Conservation (phyloP, 495 filamentous ascomycete species). For the Geopyxis carbonaria region DNA sequence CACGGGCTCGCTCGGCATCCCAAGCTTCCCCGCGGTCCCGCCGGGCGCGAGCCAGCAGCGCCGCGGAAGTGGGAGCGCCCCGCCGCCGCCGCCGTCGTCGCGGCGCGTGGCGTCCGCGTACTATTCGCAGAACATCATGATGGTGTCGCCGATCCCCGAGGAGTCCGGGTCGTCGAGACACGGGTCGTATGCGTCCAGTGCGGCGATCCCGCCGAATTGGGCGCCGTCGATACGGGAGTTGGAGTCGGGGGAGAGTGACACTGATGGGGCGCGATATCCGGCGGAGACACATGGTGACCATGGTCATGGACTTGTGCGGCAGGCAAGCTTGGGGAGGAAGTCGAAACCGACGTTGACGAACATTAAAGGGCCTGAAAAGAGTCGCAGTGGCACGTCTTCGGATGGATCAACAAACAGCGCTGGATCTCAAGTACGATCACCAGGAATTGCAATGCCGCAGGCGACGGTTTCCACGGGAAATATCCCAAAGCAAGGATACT, state of each 20-base stretch:
- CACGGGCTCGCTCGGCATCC: neutral
- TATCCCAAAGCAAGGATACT: neutral
- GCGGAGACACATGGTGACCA: constrained; percentile 29
- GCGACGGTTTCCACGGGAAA: neutral
- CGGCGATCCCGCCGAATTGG: constrained; percentile 60
- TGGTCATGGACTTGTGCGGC: constrained; percentile 49
- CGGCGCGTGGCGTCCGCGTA: constrained; percentile 59
- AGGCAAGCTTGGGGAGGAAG: constrained; percentile 31
- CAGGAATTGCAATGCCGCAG: neutral
- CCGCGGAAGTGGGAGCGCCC: constrained; percentile 32
- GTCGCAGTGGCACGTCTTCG: constrained; percentile 6
- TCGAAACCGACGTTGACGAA: constrained; percentile 22
- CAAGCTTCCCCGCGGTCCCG: constrained; percentile 33
- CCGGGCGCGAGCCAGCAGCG: constrained; percentile 34
- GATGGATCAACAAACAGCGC: constrained; percentile 6
- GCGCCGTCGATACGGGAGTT: constrained; percentile 15
- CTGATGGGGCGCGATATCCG: constrained; percentile 27
- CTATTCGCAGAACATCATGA: constrained; percentile 46
- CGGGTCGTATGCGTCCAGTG: constrained; percentile 66
- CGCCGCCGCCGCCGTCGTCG: constrained; percentile 43
- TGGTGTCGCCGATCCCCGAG: constrained; percentile 77
- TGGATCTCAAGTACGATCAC: constrained; percentile 9
- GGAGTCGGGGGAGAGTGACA: constrained; percentile 24
- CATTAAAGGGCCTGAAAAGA: constrained; percentile 9
- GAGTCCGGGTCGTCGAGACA: constrained; percentile 40